Conservation (phyloP, 31 red algal genomes). For the Asparagopsis taxiformis region DNA sequence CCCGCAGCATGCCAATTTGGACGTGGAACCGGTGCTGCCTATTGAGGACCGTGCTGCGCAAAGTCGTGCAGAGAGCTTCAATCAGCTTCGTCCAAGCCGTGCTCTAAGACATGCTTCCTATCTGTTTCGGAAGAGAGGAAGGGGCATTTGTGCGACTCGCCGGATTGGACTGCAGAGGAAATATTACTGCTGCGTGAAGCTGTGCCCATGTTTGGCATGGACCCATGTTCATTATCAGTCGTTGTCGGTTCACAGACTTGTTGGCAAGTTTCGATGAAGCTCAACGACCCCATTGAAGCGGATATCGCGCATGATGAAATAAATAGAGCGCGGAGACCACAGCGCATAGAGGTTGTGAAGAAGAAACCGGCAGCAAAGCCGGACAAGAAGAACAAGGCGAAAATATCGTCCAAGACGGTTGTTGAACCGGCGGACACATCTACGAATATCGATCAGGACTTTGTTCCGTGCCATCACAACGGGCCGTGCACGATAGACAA, state of each 20-base stretch:
- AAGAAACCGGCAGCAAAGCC: conserved; percentile 1
- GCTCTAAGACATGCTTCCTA: conserved; percentile 23
- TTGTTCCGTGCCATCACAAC: conserved; percentile 56
- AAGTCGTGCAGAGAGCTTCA: conserved; percentile 12
- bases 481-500: conserved; percentile 43
- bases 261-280: conserved; percentile 24
- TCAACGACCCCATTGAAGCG: conserved; percentile 43
- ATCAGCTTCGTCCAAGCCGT: background rate
- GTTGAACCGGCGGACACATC: background rate
- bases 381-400: conserved; percentile 6
- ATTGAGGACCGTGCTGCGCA: conserved; percentile 26
- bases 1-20: conserved; percentile 44
- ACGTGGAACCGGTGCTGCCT: conserved; percentile 56
- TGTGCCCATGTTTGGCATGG: conserved; percentile 55
- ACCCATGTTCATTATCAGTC: conserved; percentile 51
- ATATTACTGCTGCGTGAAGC: conserved; percentile 42
- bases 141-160: background rate
- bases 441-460: conserved; percentile 50
- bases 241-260: conserved; percentile 45
- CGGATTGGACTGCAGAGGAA: conserved; percentile 45
- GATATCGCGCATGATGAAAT: conserved; percentile 40
- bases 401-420: conserved; percentile 9
- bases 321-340: conserved; percentile 18
- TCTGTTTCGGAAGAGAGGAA: background rate
- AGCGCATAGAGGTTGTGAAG: conserved; percentile 14